Evolutionary conservation across 2,329 filamentous ascomycete species (phyloP), one percentile per base, ranked within the genome.

Genomic region (Phialemoniopsis sp.): DNA sequence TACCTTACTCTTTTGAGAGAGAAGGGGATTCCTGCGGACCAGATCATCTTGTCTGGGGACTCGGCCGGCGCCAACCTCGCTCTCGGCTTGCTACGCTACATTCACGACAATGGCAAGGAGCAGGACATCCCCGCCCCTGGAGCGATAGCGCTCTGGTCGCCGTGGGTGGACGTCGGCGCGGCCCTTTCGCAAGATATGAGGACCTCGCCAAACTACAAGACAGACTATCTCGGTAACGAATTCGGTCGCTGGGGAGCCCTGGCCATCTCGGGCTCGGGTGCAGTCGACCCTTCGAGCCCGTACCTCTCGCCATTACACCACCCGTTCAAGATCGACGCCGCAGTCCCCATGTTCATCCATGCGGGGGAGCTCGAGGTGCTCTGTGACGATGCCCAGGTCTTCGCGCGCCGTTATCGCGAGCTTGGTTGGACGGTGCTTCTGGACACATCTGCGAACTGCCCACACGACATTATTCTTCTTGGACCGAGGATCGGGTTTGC

Each of bases 1-100:
- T 61, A 60, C 36, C 37, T 52, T 5, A 42, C 52, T 38, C 49
- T 60, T 3, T 19, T 55, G 8, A 42, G 37, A 4, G 45, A 47
- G 4, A 33, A 52, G 31, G 29, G 44, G 3, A 55, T 60, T 36
- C 52, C 57, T 2, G 28, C 52, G 3, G 29, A 37, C 5, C 49
- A 52, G 8, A 52, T 62, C 37, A 44, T 62, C 26, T n/a, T 62
- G 4, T 58, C 55, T 8, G 58, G 58, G 19, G 58, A 60, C 47
- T 58, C 55, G 7, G 57, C 58, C 0, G 59, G 59, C 7, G 59
- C 41, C 1, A 59, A 57, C 35, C 44, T 61, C 2, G 56, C 46
- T 2, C 38, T 61, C 26, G 57, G 40, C 3, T 45, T 62, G 17
- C 45, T 60, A 13, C 53, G 58, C 4, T 62, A 60, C 37, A 52